phyloP scores from a whole-genome alignment of 73 alveolate species.

The Uronychia binucleata region DNA sequence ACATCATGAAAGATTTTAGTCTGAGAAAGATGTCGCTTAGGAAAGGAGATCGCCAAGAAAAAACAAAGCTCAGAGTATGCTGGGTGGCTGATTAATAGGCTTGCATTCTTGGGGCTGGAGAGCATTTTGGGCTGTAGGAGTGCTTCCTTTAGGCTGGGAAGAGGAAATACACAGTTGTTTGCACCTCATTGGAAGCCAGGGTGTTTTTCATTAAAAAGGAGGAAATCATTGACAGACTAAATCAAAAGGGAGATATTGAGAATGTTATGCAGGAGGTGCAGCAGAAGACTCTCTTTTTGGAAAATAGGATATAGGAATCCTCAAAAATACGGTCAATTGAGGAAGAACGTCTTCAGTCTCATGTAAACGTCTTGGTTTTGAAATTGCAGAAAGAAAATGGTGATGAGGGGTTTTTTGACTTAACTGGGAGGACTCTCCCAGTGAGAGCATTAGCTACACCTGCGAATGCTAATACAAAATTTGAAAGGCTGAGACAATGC shows the following conservation, averaged over 20 bases:
- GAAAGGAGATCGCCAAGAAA: not conserved
- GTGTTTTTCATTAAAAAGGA: not conserved
- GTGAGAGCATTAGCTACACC: too few relatives aligned
- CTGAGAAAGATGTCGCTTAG: too few relatives aligned
- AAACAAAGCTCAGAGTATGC: not conserved
- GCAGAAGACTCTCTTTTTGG: too few relatives aligned
- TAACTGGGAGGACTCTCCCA: too few relatives aligned
- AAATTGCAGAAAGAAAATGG: too few relatives aligned
- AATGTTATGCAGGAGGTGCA: not conserved
- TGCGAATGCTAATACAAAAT: too few relatives aligned
- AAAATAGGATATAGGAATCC: too few relatives aligned
- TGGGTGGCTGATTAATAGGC: not conserved
- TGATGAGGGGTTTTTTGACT: too few relatives aligned
- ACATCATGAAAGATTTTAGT: not conserved
- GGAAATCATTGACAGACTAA: not conserved
- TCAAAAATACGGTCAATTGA: too few relatives aligned
- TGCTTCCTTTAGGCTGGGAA: not conserved
- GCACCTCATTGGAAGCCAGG: not conserved
- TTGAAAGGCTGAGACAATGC: too few relatives aligned
- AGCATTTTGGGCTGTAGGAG: not conserved
- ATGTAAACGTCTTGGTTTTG: too few relatives aligned
- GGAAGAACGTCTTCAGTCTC: too few relatives aligned
- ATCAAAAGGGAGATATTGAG: not conserved
- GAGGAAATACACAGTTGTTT: not conserved
- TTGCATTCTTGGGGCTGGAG: not conserved